These are phyloP conservation scores for Erodium moschatum DNA, from an alignment of 441 rosid genomes.

Conservation along the genomic window DNA sequence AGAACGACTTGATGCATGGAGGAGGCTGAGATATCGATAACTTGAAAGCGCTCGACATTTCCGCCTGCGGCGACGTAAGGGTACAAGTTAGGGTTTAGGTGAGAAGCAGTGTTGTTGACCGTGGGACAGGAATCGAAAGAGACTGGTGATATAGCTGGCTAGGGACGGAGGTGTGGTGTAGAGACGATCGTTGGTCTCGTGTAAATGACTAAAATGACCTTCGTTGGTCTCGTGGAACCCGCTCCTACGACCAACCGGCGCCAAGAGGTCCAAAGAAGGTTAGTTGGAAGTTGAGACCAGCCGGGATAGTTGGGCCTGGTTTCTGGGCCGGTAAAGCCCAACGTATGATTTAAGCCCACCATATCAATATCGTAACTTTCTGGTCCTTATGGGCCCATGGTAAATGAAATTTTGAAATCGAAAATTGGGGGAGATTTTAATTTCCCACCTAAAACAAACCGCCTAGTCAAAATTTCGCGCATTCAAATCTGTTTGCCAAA, in stretches of 20 bases:
- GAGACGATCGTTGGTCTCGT: too few relatives aligned
- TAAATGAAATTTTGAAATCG: background rate
- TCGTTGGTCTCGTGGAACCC: background rate
- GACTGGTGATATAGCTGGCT: background rate
- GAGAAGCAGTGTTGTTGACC: background rate
- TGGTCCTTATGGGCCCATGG: background rate
- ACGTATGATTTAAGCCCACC: background rate
- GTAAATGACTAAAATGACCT: background rate
- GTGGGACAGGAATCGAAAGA: constrained; percentile 4
- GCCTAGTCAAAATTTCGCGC: constrained; percentile 5
- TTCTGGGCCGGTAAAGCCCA: background rate
- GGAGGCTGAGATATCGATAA: constrained; percentile 1
- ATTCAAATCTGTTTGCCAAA: background rate
- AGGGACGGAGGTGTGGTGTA: background rate
- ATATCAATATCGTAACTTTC: too few relatives aligned
- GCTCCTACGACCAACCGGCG: background rate
- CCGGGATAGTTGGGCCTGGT: background rate
- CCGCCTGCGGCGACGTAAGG: background rate
- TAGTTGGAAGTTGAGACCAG: background rate
- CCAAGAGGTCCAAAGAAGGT: background rate
- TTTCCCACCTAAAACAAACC: constrained; percentile 5
- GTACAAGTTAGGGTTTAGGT: background rate
- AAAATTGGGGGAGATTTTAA: background rate
- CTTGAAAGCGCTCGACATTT: constrained; percentile 1
- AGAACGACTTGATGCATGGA: background rate